These are phyloP conservation scores for Withania somnifera DNA, from an alignment of 305 asterid species.

Conservation along the genomic window DNA sequence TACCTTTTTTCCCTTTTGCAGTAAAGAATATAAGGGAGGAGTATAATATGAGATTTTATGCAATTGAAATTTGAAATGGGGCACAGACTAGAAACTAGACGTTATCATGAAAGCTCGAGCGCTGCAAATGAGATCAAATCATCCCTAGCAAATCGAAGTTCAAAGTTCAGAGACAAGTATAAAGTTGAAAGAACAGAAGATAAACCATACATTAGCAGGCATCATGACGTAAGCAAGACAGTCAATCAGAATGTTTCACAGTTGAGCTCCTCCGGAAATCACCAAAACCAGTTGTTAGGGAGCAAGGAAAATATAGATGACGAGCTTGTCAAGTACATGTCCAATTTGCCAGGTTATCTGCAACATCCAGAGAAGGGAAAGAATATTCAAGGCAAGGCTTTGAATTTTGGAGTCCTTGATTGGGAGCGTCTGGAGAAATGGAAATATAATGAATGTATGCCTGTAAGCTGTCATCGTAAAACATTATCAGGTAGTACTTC, in stretches of 20 bases:
- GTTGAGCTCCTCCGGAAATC: slow-evolving; percentile 21
- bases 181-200: slow-evolving; percentile 26
- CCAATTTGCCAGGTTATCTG: slow-evolving; percentile 77
- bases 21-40: not conserved
- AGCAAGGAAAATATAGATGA: slow-evolving; percentile 30
- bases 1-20: not conserved
- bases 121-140: slow-evolving; percentile 10
- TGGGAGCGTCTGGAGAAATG: slow-evolving; percentile 84
- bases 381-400: slow-evolving; percentile 63
- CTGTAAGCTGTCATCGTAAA: slow-evolving; percentile 33
- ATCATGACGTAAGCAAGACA: slow-evolving; percentile 16
- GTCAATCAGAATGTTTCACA: slow-evolving; percentile 20
- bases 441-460: slow-evolving; percentile 69
- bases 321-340: slow-evolving; percentile 90
- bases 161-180: slow-evolving; percentile 15
- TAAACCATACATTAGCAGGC: slow-evolving; percentile 26
- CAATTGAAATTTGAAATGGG: slow-evolving; percentile 30
- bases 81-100: slow-evolving; percentile 13
- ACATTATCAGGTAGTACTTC: slow-evolving; percentile 21
- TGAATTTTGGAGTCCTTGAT: slow-evolving; percentile 91
- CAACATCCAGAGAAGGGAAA: slow-evolving; percentile 50
- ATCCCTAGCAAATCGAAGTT: slow-evolving; percentile 11
- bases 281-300: slow-evolving; percentile 17
- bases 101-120: slow-evolving; percentile 17
- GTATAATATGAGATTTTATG: slow-evolving; percentile 20